Conservation (phyloP, 306 rosid genomes). For the Cicer pinnatifidum region DNA sequence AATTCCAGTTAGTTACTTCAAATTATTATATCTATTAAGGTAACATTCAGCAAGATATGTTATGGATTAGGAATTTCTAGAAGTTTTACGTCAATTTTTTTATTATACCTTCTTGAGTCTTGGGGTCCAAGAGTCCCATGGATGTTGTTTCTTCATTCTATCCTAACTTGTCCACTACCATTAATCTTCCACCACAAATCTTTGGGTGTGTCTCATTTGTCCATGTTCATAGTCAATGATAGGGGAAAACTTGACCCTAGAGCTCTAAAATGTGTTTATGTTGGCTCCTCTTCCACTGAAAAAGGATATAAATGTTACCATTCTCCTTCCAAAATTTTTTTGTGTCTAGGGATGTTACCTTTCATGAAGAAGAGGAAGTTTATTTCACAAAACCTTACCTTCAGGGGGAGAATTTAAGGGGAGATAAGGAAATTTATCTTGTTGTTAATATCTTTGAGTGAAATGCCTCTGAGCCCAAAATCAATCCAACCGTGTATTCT, state of each 20-base stretch:
- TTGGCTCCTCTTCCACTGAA: no score
- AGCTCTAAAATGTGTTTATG: no score
- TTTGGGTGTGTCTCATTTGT: neutral
- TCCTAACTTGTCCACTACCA: neutral
- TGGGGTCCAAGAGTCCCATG: neutral
- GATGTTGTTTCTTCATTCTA: neutral
- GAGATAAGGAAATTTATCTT: neutral
- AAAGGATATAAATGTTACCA: no score
- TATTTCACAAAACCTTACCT: neutral
- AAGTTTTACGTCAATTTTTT: neutral
- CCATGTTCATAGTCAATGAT: neutral
- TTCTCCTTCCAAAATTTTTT: no score
- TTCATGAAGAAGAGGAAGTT: neutral
- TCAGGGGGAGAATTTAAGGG: no score
- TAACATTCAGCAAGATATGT: slow-evolving; percentile 15
- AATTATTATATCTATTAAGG: slow-evolving; percentile 18
- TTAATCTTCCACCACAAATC: neutral
- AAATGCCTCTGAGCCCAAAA: no score
- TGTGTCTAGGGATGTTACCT: neutral
- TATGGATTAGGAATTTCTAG: slow-evolving; percentile 3
- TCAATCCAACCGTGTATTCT: no score
- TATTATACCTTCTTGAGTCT: neutral
- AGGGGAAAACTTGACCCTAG: no score
- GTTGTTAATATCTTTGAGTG: neutral
- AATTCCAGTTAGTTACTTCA: slow-evolving; percentile 21